phyloP scores from a whole-genome alignment of 2,329 filamentous ascomycete species.

The Pyrenophora graminea region DNA sequence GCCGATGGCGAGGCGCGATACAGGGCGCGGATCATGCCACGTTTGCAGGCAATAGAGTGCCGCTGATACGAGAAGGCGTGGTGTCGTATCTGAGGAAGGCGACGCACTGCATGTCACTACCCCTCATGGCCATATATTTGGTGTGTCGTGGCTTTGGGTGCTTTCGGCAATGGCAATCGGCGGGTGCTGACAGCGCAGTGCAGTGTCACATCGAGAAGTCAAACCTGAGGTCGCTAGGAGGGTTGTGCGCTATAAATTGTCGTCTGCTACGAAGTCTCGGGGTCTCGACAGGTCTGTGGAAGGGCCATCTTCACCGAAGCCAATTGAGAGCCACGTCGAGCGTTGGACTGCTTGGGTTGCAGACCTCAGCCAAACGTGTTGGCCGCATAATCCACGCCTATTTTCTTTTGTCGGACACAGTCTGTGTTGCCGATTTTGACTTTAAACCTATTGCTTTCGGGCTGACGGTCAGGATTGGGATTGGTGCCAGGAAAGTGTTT shows the following conservation, averaged over 20 bases:
- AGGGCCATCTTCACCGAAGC: background rate
- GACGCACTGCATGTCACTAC: constrained; percentile 3
- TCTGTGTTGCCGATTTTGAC: background rate
- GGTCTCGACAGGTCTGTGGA: background rate
- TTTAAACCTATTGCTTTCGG: background rate
- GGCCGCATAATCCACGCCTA: background rate
- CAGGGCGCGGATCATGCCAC: background rate
- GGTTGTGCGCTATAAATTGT: constrained; percentile 1
- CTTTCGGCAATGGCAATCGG: constrained; percentile 20
- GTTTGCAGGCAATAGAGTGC: constrained; percentile 1
- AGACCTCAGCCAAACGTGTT: background rate
- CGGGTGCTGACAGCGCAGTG: constrained; percentile 2
- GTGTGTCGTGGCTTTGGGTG: constrained; percentile 12
- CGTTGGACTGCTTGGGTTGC: background rate
- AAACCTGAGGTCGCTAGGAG: background rate
- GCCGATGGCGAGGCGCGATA: background rate
- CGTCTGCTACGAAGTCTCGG: background rate
- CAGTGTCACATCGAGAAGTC: constrained; percentile 4
- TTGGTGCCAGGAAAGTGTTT: constrained; percentile 4
- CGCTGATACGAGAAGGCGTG: constrained; percentile 1
- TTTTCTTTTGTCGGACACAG: background rate
- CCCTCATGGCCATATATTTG: constrained; percentile 11
- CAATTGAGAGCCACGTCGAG: background rate
- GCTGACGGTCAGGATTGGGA: constrained; percentile 9
- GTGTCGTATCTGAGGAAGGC: constrained; percentile 1